Base-by-base conservation (phyloP, 768 basidiomycete genomes). In the Pulveroboletus sp. region DNA sequence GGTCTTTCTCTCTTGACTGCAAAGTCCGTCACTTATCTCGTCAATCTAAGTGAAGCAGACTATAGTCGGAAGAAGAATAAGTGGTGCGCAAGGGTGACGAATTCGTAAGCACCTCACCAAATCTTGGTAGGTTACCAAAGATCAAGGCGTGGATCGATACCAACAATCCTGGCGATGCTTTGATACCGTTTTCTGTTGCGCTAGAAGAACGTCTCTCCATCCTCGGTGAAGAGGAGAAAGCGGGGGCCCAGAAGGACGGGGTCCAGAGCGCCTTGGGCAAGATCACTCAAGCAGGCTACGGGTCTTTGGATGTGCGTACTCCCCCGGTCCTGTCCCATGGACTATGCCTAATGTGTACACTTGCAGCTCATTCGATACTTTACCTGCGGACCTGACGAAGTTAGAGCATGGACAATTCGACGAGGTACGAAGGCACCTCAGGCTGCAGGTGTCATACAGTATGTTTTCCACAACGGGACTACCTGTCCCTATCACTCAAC, bases 1-100 rank as follows among this genome's bases (percentile, higher is more conserved):
- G 70, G 81, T 39, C 83, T 99, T 50, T 80, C 84, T 58, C 84
- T 99, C 24, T 79, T 99, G 47, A 98, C 95, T 15, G 94, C 96
- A 47, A 97, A 97, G 67, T 90, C 95, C 31, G 91, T 98, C 54
- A 96, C 89, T 44, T 99, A 99, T 73, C 86, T 99, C 43, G 93
- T 97, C 73, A 99, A 99, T 72, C 74, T 99, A 41, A 92, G 89
- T 51, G 94, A 98, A 70, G 81, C 82, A 57, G 96, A 99, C 67
- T 99, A 89, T 62, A 72, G 90, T 52, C 85, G 96, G 56, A 98
- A 97, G 73, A 98, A 97, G 83, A 98, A 97, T 76, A 98, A 97
- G 77, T 98, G 96, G 94, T 87, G 51, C 38, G 37, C 32, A 17
- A 17, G 15, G 39, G 14, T 18, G 13, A 28, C 26, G 5, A 4